Percentiles rank a stretch among this genome's conserved stretches.
phyloP scores from a whole-genome alignment of 768 basidiomycete species.

The Scleroderma bovista region DNA sequence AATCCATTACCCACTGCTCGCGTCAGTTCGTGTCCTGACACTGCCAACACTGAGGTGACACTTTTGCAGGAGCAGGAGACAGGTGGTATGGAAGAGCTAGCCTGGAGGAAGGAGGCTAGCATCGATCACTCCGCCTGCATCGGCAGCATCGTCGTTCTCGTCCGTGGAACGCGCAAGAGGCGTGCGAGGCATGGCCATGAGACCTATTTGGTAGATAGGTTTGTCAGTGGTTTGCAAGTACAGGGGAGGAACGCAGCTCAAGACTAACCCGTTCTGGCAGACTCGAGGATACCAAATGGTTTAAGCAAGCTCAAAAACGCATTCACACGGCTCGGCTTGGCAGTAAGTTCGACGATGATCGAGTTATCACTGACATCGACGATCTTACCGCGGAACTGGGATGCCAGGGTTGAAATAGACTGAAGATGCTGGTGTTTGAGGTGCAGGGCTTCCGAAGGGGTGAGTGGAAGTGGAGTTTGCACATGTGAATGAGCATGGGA shows the following conservation, averaged over 20 bases:
- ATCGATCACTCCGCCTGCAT: slow-evolving; percentile 64
- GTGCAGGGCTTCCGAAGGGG: slow-evolving; percentile 82
- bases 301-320: slow-evolving; percentile 88
- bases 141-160: slow-evolving; percentile 51
- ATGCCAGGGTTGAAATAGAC: slow-evolving; percentile 77
- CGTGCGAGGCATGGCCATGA: slow-evolving; percentile 98
- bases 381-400: slow-evolving; percentile 88
- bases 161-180: slow-evolving; percentile 63
- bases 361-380: slow-evolving; percentile 95
- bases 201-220: slow-evolving; percentile 42
- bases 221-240: not conserved
- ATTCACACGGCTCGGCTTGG: slow-evolving; percentile 86
- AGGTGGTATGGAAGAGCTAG: slow-evolving; percentile 36
- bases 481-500: slow-evolving; percentile 86
- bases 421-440: slow-evolving; percentile 85
- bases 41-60: too few relatives aligned
- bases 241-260: not conserved
- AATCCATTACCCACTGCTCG: too few relatives aligned
- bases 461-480: slow-evolving; percentile 42
- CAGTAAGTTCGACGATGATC: slow-evolving; percentile 92
- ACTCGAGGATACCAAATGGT: slow-evolving; percentile 94
- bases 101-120: slow-evolving; percentile 93
- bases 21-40: too few relatives aligned
- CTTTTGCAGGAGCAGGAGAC: too few relatives aligned
- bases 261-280: slow-evolving; percentile 81